Evolutionary conservation across 805 yeast genomes (phyloP), one percentile per base, ranked within the genome.

Genomic region (Saccharomycopsis sp.): DNA sequence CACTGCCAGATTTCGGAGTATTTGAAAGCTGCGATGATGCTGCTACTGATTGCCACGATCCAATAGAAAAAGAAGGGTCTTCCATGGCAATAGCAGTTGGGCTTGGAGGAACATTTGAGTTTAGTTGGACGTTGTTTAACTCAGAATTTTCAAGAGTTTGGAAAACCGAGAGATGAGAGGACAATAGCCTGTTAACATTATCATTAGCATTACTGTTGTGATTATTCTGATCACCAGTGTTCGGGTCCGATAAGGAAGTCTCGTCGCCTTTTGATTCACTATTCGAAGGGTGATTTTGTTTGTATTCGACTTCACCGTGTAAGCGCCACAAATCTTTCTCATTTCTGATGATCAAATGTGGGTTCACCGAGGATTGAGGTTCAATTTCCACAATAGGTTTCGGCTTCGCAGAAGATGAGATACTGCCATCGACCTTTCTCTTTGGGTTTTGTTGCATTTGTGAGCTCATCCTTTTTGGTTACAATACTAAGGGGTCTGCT

Each of bases 31-130:
- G 30, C 6, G 34, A 17, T 10, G 49, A 38, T 10, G 36, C 32
- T 8, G 31, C 19, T 9, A 45, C 34, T 18, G 46, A 37, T 30
- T 46, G 49, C 49, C 49, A 46, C 8, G 47, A 43, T 5, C 45
- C 30, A 12, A 41, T 32, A n/a, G 49, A 46, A 12, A 43, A 40
- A n/a, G 41, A 29, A n/a, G 31, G 15, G 9, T n/a, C 34, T 13
- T 16, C 17, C 17, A 10, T n/a, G 17, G 23, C 10, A 25, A 10
- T 12, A 9, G 31, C 15, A 13, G 13, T 31, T 5, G 20, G 9
- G 41, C 10, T 6, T 37, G 41, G 29, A 9, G n/a, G n/a, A n/a
- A n/a, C n/a, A n/a, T n/a, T n/a, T n/a, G n/a, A n/a, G n/a, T n/a
- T n/a, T n/a, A n/a, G n/a, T n/a, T n/a, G n/a, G 22, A 33, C 13